Evolutionary conservation across 1,284 basidiomycete genomes (phyloP), one percentile per base, ranked within the genome.

Genomic region (Moesziomyces sp.): DNA sequence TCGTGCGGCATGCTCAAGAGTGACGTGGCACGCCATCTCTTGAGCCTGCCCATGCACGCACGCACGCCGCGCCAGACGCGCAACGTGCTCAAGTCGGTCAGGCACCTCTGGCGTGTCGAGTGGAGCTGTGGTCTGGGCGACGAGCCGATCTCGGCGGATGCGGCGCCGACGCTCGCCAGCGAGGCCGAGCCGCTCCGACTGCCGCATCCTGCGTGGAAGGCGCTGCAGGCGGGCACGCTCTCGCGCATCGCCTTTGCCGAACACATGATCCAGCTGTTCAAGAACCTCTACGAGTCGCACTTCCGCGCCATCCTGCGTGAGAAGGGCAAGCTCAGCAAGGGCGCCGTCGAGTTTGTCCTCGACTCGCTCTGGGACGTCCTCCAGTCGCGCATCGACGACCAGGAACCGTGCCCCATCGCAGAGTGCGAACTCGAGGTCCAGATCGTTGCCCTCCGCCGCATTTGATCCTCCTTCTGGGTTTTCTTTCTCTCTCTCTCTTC

Each of bases 251-350:
- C 78, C n/a, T 85, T 84, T 59, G 74, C 84, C 23, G 85, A 85
- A 46, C 84, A 85, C 64, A 61, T 80, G 60, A 58, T 81, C 40
- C 70, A 81, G 64, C 80, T 86, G 30, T 80, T 85, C 73, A 85
- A 84, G 70, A 84, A 84, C 51, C 71, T 86, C n/a, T 86, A 84
- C 78, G 85, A 86, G 59, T 66, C 72, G 38, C 84, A 85, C 60
- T 83, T 85, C 70, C 76, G 85, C 1, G 54, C 58, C n/a, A 76
- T 85, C 38, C 68, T 86, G 28, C 75, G 81, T 11, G 84, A 85
- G 38, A 72, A 78, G 46, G 84, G 81, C 21, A 81, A 83, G 55
- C 73, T 85, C 19, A 81, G 79, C 61, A 79, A 85, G 24, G 84
- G 84, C 18, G 81, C 84, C 4, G 77, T 79, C 43, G 85, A 85